Evolutionary conservation across 2,329 filamentous ascomycete species (phyloP).

Genomic region (Lojkania enalia): DNA sequence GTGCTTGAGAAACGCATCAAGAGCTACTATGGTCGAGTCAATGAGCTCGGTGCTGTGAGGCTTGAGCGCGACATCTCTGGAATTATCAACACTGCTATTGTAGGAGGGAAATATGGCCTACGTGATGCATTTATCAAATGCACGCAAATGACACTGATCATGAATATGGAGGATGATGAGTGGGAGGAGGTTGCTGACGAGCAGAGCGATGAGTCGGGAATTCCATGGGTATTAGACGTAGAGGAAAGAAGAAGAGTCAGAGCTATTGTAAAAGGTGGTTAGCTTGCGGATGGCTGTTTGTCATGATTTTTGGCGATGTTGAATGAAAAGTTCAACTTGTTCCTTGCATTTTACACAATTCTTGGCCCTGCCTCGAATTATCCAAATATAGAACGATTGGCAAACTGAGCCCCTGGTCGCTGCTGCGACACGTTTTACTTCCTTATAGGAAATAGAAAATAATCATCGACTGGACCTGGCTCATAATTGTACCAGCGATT

Average conservation of each 20-base stretch:
- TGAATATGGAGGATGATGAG: conserved; percentile 95
- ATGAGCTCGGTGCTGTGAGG: conserved; percentile 77
- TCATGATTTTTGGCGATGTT: no score
- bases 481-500: no score
- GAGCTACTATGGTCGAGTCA: conserved; percentile 77
- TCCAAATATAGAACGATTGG: no score
- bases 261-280: conserved; percentile 64
- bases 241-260: conserved; percentile 77
- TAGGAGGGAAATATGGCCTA: conserved; percentile 73
- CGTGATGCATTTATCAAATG: conserved; percentile 77
- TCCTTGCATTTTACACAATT: no score
- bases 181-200: conserved; percentile 73
- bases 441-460: no score
- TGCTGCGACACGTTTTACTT: no score
- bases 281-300: no score
- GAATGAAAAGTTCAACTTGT: no score
- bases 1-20: conserved; percentile 87
- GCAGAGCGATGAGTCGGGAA: conserved; percentile 57
- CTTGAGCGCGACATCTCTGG: conserved; percentile 83
- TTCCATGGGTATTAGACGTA: conserved; percentile 70
- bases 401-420: no score
- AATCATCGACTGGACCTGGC: no score
- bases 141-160: conserved; percentile 79
- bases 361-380: no score
- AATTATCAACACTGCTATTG: conserved; percentile 66